Evolutionary conservation across 164 flowering plant genomes (phyloP), one percentile per base, ranked within the genome.

Genomic region (Buxus sempervirens): DNA sequence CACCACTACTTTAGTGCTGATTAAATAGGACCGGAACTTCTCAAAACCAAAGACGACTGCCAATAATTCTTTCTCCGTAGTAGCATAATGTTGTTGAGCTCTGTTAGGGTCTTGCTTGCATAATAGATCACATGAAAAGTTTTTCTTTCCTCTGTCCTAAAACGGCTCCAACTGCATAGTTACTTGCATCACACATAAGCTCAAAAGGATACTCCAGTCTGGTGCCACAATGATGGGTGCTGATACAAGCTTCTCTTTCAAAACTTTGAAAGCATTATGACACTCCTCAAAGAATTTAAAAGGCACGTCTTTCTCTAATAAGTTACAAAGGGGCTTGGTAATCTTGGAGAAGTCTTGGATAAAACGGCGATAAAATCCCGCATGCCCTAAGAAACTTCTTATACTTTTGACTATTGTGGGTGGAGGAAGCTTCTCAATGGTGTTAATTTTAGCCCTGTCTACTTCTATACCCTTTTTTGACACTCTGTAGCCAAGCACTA

Each of bases 121-220:
- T 58, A 24, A 0, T 58, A 58, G 5, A 58, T 19, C 2, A 24
- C 36, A 58, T 14, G 61, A 55, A 9, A 23, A 1, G 12, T 23
- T 55, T 55, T n/a, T 55, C 58, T 23, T 55, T 55, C 58, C 25
- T n/a, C 41, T 62, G 26, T 22, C 65, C 65, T 41, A 62, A 23
- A 4, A 62, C 25, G 9, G 65, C 53, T 9, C 53, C 65, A 6
- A 62, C 25, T 20, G 27, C 65, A 41, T 13, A 41, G 3, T 62
- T 20, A 45, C 53, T 62, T 9, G 25, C 25, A 23, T 55, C 58
- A 23, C 58, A 55, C 58, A 55, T 55, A 9, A 55, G 2, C 58
- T 55, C 25, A 55, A 55, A 55, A 2, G 58, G 58, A n/a, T 5
- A 55, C 23, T 2, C 25, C 58, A n/a, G n/a, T n/a, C 22, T 20